A percentile compares a stretch with the other conserved stretches of the same genome.
Evolutionary conservation across 768 basidiomycete genomes (phyloP).

Genomic region (Infundibulicybe gibba): DNA sequence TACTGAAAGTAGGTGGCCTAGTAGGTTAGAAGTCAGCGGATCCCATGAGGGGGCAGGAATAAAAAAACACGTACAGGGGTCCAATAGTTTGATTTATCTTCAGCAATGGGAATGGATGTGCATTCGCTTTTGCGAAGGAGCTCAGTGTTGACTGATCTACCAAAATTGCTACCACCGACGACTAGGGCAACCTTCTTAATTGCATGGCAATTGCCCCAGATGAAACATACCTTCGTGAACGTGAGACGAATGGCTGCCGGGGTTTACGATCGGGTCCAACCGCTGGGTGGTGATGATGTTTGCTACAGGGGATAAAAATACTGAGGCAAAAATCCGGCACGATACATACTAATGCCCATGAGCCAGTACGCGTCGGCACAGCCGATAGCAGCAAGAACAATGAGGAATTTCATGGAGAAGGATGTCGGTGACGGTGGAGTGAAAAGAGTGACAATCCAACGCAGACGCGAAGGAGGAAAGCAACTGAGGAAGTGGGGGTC

Average conservation of each 20-base stretch:
- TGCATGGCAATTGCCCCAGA: no score
- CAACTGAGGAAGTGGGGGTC: no score
- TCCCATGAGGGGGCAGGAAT: no score
- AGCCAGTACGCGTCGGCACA: constrained; percentile 18
- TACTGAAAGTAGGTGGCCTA: constrained; percentile 31
- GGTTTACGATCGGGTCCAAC: constrained; percentile 32
- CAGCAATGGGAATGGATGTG: constrained; percentile 30
- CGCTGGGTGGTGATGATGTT: constrained; percentile 33
- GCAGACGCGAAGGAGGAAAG: no score
- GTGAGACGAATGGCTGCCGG: constrained; percentile 28
- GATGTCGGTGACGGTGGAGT: no score
- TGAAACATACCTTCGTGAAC: constrained; percentile 24
- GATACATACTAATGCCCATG: constrained; percentile 23
- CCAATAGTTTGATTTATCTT: constrained; percentile 35
- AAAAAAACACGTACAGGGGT: constrained; percentile 15
- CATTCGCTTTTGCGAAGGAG: constrained; percentile 28
- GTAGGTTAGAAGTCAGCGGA: no score
- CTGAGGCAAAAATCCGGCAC: neutral
- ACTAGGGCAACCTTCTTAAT: constrained; percentile 15
- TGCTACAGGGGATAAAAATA: constrained; percentile 12
- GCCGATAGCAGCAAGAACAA: no score
- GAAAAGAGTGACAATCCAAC: no score
- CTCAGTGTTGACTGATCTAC: constrained; percentile 22
- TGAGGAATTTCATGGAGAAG: no score
- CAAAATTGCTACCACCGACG: constrained; percentile 35